phyloP scores from a whole-genome alignment of 2,329 filamentous ascomycete species.

The Claviceps monticola region DNA sequence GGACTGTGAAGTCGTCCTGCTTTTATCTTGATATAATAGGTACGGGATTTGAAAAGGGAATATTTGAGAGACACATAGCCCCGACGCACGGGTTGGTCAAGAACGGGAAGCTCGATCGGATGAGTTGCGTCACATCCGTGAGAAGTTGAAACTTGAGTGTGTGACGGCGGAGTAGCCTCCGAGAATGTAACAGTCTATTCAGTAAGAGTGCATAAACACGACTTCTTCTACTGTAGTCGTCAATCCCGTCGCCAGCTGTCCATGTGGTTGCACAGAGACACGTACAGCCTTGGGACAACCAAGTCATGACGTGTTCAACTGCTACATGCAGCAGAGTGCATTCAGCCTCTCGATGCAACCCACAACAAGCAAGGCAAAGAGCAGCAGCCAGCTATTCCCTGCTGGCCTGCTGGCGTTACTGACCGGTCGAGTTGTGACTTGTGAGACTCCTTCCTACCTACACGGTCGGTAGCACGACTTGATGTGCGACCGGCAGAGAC shows the following conservation, averaged over 20 bases:
- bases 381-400: not conserved
- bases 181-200: not conserved
- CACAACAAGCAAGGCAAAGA: not conserved
- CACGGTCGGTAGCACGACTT: too few species aligned
- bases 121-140: not conserved
- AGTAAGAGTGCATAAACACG: not conserved
- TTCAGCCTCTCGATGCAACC: not conserved
- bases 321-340: not conserved
- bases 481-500: too few species aligned
- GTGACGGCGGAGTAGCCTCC: not conserved
- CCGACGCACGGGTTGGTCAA: too few species aligned
- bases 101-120: not conserved
- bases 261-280: too few species aligned
- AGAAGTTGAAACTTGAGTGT: not conserved
- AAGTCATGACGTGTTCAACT: not conserved
- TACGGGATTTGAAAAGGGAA: too few species aligned
- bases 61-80: too few species aligned
- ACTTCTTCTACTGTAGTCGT: too few species aligned
- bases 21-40: too few species aligned
- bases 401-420: not conserved
- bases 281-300: too few species aligned
- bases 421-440: not conserved
- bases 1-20: too few species aligned
- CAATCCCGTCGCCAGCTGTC: too few species aligned
- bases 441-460: too few species aligned